phyloP scores from a whole-genome alignment of 352 stramenopile genomes.

The Globisporangium nodosum region DNA sequence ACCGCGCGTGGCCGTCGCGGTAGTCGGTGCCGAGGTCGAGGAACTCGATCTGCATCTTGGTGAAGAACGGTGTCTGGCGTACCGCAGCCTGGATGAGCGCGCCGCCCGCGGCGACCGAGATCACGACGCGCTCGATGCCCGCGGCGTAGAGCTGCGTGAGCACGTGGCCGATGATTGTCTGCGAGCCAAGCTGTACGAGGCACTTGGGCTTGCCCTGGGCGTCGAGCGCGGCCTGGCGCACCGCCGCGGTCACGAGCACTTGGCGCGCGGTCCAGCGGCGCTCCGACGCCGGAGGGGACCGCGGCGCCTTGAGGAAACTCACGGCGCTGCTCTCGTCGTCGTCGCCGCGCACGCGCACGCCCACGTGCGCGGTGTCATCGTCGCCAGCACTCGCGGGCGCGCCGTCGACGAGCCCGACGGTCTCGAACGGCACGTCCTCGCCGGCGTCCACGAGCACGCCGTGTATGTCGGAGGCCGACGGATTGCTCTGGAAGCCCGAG shows the following conservation, averaged over 20 bases:
- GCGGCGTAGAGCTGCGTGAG: conserved; percentile 77
- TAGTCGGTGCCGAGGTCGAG: conserved; percentile 78
- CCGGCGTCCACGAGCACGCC: conserved; percentile 73
- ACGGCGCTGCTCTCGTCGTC: background rate
- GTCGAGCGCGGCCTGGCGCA: conserved; percentile 75
- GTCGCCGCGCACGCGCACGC: background rate
- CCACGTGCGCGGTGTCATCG: background rate
- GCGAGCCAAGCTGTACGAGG: conserved; percentile 65
- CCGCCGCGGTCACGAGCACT: conserved; percentile 74
- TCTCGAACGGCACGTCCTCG: conserved; percentile 75
- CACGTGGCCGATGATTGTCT: conserved; percentile 79
- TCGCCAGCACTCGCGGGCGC: conserved; percentile 2
- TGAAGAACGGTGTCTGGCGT: conserved; percentile 65
- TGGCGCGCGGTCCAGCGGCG: conserved; percentile 37
- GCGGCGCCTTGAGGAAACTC: background rate
- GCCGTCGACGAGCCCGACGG: conserved; percentile 30
- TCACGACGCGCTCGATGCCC: conserved; percentile 76
- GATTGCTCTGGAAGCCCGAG: conserved; percentile 58
- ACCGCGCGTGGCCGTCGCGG: conserved; percentile 66
- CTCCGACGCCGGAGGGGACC: background rate
- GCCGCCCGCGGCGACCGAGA: conserved; percentile 81
- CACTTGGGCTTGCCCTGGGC: conserved; percentile 78
- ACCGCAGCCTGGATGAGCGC: conserved; percentile 79
- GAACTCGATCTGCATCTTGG: conserved; percentile 80
- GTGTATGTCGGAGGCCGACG: conserved; percentile 73